phyloP scores from a whole-genome alignment of 768 basidiomycete genomes.

The Lepiota venenata region DNA sequence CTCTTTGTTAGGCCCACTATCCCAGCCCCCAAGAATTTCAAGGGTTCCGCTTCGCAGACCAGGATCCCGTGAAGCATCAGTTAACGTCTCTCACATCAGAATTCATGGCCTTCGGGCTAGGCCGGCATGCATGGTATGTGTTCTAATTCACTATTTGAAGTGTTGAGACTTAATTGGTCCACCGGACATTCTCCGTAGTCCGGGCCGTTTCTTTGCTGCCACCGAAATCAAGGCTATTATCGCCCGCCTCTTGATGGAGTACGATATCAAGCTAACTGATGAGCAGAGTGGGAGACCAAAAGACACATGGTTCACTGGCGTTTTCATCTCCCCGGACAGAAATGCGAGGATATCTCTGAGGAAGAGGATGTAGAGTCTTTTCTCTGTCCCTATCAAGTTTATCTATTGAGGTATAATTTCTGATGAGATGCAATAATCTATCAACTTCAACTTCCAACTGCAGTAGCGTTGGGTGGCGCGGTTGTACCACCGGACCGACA shows the following conservation, averaged over 20 bases:
- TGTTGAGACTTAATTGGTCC: no score
- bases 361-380: constrained; percentile 8
- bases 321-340: constrained; percentile 16
- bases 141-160: neutral
- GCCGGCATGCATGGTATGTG: constrained; percentile 23
- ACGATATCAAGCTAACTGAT: constrained; percentile 32
- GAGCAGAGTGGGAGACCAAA: constrained; percentile 2
- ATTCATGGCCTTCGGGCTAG: constrained; percentile 31
- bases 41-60: constrained; percentile 33
- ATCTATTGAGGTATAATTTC: no score
- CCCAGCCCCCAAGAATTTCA: constrained; percentile 33
- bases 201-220: constrained; percentile 42
- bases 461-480: no score
- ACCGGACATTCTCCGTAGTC: constrained; percentile 11
- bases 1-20: constrained; percentile 20
- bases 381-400: no score
- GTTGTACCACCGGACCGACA: no score
- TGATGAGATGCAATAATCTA: no score
- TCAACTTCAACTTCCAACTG: no score
- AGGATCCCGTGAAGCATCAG: constrained; percentile 20
- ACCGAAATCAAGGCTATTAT: constrained; percentile 41
- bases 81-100: constrained; percentile 23
- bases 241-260: constrained; percentile 36
- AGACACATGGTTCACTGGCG: constrained; percentile 9
- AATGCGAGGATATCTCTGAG: constrained; percentile 14